Percentiles rank a stretch among this genome's conserved stretches.
phyloP scores from a whole-genome alignment of 1,284 basidiomycete species.

The Polyporus tsugae region DNA sequence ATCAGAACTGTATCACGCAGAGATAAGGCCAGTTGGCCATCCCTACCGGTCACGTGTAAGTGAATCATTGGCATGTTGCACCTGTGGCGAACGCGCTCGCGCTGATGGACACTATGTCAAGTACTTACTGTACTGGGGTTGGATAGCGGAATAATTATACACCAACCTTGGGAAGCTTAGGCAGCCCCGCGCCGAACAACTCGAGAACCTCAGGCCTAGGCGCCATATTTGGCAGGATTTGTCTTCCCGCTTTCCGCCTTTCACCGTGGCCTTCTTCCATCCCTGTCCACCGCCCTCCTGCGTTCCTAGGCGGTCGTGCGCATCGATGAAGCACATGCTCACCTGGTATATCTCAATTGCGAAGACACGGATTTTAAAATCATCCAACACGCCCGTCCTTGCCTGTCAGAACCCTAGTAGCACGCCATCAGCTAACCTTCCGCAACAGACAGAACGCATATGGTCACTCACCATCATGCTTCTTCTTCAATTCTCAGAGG shows the following conservation, averaged over 20 bases:
- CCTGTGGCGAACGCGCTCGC: no score
- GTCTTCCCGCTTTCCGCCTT: not conserved
- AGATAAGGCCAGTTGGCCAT: not conserved
- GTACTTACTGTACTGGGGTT: no score
- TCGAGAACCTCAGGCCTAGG: not conserved
- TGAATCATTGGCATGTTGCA: not conserved
- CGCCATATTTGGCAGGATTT: not conserved
- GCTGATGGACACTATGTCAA: no score
- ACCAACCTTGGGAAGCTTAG: not conserved
- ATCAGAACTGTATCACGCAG: not conserved
- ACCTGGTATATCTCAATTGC: not conserved
- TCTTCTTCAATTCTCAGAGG: not conserved
- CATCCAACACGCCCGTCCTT: not conserved
- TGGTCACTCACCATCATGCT: not conserved
- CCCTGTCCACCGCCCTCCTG: not conserved
- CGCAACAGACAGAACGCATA: not conserved
- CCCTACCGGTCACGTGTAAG: not conserved
- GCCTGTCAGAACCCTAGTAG: not conserved
- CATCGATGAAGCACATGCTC: not conserved
- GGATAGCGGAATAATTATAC: not conserved
- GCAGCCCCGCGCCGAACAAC: not conserved
- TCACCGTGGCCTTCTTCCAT: not conserved
- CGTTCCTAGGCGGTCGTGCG: not conserved
- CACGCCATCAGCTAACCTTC: conserved; percentile 2
- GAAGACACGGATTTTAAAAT: not conserved